phyloP scores from a whole-genome alignment of 805 yeast genomes.

The Candida koratica region DNA sequence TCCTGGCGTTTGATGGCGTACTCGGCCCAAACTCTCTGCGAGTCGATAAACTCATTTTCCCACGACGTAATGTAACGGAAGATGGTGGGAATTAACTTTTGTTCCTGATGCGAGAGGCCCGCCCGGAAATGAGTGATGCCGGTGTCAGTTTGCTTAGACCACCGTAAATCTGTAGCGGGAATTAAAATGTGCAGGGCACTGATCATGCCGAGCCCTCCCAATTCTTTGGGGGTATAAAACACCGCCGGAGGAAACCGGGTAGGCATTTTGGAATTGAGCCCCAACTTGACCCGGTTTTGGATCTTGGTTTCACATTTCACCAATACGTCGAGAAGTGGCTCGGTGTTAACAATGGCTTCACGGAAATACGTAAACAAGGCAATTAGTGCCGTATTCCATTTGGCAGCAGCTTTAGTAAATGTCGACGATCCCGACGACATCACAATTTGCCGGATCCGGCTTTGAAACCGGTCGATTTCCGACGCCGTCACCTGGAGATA shows the following conservation, averaged over 20 bases:
- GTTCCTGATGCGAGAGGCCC: constrained; percentile 83
- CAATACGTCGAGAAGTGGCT: constrained; percentile 67
- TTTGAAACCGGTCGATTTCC: constrained; percentile 75
- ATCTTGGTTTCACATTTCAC: constrained; percentile 91
- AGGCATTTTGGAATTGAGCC: constrained; percentile 97
- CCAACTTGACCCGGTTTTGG: constrained; percentile 91
- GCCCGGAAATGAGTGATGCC: constrained; percentile 93
- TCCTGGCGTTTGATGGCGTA: constrained; percentile 86
- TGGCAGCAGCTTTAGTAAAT: constrained; percentile 87
- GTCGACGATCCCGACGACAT: constrained; percentile 97
- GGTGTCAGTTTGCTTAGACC: constrained; percentile 91
- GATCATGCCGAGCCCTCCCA: constrained; percentile 97
- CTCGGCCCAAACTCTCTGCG: constrained; percentile 97
- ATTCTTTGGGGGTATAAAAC: constrained; percentile 93
- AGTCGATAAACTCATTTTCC: constrained; percentile 94
- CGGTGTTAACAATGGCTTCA: constrained; percentile 88
- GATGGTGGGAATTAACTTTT: constrained; percentile 83
- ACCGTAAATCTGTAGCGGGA: constrained; percentile 86
- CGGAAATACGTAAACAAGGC: constrained; percentile 85
- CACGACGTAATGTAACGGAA: constrained; percentile 91
- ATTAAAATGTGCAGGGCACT: constrained; percentile 95
- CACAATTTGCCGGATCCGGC: constrained; percentile 79
- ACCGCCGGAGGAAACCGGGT: constrained; percentile 98
- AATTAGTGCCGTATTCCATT: constrained; percentile 92
- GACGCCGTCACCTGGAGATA: constrained; percentile 76